These are phyloP conservation scores for Sporothrix schenckii DNA, from an alignment of 2,329 filamentous ascomycete genomes.

Conservation along the genomic window DNA sequence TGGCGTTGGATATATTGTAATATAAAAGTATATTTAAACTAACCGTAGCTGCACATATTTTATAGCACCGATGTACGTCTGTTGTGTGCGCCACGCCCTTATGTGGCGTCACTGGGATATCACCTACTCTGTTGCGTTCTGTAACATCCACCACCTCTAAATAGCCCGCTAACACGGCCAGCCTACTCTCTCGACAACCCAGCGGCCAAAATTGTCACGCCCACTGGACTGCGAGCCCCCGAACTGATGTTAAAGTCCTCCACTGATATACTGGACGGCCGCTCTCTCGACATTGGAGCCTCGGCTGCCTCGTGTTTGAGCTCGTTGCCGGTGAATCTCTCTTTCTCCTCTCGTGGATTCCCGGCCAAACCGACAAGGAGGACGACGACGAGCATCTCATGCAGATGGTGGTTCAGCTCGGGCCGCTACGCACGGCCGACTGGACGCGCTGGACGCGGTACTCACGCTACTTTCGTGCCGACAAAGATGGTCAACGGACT, in stretches of 20 bases:
- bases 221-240: slow-evolving; percentile 4
- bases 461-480: background rate
- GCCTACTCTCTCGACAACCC: no score
- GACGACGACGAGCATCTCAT: slow-evolving; percentile 6
- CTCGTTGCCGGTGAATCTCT: slow-evolving; percentile 18
- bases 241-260: background rate
- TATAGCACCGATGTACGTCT: no score
- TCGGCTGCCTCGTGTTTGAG: slow-evolving; percentile 29
- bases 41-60: background rate
- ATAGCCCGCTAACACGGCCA: no score
- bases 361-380: background rate
- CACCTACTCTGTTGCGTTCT: background rate
- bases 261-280: background rate
- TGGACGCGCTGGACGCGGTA: background rate
- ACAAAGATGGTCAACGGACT: no score
- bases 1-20: background rate
- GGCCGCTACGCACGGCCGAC: background rate
- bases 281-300: slow-evolving; percentile 25
- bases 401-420: background rate
- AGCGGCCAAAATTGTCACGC: background rate
- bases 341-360: background rate
- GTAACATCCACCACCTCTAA: no score
- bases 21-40: background rate
- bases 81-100: no score
- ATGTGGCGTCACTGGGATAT: background rate